Evolutionary conservation across 2,329 filamentous ascomycete genomes (phyloP).

Genomic region (Aspergillus caelatus): DNA sequence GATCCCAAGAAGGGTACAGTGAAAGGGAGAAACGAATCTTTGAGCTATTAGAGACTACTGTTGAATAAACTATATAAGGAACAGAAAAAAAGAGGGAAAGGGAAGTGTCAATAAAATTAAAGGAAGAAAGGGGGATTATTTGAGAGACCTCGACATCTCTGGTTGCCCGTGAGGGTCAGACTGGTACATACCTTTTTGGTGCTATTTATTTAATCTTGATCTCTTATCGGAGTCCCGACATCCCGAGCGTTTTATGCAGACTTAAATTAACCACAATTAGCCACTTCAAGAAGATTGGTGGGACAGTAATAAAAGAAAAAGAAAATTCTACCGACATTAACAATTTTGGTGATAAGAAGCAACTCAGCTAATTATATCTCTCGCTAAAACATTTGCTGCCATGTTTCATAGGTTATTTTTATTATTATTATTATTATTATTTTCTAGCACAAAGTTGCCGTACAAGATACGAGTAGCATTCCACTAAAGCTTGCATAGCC

Average conservation of each 20-base stretch:
- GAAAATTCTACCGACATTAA: background rate
- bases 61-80: background rate
- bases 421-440: too few species aligned
- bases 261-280: background rate
- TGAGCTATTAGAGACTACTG: background rate
- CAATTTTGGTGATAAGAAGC: background rate
- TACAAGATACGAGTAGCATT: background rate
- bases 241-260: slow-evolving; percentile 17
- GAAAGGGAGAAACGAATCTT: background rate
- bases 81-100: background rate
- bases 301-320: background rate
- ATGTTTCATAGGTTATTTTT: background rate
- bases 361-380: background rate
- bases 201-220: background rate
- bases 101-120: background rate
- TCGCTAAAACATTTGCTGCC: background rate
- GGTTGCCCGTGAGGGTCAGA: background rate
- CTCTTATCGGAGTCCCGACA: slow-evolving; percentile 17
- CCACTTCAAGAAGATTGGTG: background rate
- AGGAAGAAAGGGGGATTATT: background rate
- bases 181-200: background rate
- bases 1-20: background rate
- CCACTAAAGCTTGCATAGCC: background rate
- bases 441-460: background rate
- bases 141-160: background rate